phyloP scores from a whole-genome alignment of 2,329 filamentous ascomycete species.

The Cytospora piceae region DNA sequence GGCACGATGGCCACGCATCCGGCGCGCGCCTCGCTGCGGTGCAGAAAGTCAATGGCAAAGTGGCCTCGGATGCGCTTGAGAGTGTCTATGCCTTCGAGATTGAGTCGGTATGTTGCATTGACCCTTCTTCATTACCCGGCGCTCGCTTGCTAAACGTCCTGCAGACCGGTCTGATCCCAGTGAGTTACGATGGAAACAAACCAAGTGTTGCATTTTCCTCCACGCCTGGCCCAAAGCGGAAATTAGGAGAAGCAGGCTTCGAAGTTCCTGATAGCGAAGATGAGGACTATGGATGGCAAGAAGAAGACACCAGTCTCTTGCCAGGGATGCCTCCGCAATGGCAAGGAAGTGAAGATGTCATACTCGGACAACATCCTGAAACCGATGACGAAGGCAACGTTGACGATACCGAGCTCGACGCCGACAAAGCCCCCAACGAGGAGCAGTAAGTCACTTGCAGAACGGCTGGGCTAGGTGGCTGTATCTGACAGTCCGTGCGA shows the following conservation, averaged over 20 bases:
- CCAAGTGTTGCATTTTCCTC: conserved; percentile 40
- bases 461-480: neutral
- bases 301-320: conserved; percentile 65
- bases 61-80: conserved; percentile 45
- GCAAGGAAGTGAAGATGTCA: conserved; percentile 68
- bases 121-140: conserved; percentile 26
- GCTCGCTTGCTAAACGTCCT: conserved; percentile 24
- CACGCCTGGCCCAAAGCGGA: conserved; percentile 60
- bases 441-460: conserved; percentile 25
- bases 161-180: conserved; percentile 49
- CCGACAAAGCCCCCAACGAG: conserved; percentile 31
- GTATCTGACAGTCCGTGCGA: conserved; percentile 8
- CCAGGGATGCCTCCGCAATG: conserved; percentile 66
- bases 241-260: conserved; percentile 63
- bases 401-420: conserved; percentile 40
- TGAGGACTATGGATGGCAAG: conserved; percentile 74
- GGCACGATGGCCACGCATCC: conserved; percentile 49
- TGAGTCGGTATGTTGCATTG: conserved; percentile 44
- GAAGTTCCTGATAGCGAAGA: conserved; percentile 66
- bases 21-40: conserved; percentile 64
- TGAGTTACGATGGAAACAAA: conserved; percentile 47
- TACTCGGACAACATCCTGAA: conserved; percentile 47
- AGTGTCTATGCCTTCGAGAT: conserved; percentile 55
- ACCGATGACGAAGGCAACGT: conserved; percentile 47
- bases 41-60: conserved; percentile 65